Conservation (phyloP, 75 land plant genomes). For the Pinus taeda region DNA sequence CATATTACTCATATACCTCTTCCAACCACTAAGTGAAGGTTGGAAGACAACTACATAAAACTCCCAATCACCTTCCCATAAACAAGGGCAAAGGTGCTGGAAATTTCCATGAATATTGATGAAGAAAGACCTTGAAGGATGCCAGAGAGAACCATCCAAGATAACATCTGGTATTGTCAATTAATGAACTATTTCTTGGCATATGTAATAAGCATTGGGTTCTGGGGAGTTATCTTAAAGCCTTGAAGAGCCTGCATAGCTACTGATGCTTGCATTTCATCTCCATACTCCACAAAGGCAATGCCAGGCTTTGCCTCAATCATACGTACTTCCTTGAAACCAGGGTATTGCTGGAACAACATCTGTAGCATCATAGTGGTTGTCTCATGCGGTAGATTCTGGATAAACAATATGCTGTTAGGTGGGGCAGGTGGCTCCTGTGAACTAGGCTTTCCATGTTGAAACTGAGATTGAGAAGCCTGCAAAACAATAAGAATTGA, state of each 20-base stretch:
- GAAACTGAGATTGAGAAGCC: constrained; percentile 35
- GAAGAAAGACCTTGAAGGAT: not conserved
- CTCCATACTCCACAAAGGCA: constrained; percentile 97
- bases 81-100: not conserved
- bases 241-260: constrained; percentile 90
- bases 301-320: constrained; percentile 99
- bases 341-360: constrained; percentile 91
- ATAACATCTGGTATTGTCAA: not conserved
- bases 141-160: not conserved
- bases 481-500: constrained; percentile 15
- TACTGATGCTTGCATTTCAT: constrained; percentile 78
- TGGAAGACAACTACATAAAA: not conserved
- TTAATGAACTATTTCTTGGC: constrained; percentile 71
- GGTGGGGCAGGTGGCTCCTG: constrained; percentile 78
- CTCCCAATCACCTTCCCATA: not conserved
- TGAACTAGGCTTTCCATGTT: constrained; percentile 45
- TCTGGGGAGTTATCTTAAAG: constrained; percentile 81
- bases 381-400: constrained; percentile 87
- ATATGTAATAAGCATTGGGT: constrained; percentile 82
- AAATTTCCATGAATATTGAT: not conserved
- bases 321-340: constrained; percentile 96
- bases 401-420: constrained; percentile 86
- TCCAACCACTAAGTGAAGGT: too few relatives aligned
- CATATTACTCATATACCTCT: not conserved
- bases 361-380: constrained; percentile 66